Evolutionary conservation across 208 protist species (phyloP), one percentile per base, ranked within the genome.

Genomic region (Crithidia brevicula): DNA sequence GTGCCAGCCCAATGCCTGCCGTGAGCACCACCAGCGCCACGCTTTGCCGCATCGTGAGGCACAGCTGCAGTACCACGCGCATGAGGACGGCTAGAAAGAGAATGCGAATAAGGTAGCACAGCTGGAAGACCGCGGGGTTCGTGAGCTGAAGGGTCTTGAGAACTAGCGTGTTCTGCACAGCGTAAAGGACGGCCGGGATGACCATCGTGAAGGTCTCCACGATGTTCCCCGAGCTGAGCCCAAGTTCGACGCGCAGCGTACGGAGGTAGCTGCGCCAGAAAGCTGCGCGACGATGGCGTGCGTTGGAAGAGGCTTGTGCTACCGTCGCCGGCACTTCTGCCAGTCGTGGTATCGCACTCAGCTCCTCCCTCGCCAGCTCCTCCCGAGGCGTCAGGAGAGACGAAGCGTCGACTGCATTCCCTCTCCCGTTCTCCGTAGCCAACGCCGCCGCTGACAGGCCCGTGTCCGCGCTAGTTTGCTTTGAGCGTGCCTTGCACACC

Each of bases 31-130:
- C 30, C 18, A 66, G 27, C 16, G 59, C 59, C 0, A 66, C 18
- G 10, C 59, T 52, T n/a, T 52, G 27, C 0, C 45, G 42, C 20
- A 7, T 15, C 30, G 28, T 53, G 4, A 66, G 27, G 11, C 22
- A 6, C 8, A 34, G 6, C 1, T 47, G 6, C 3, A 81, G 15
- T 4, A 61, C 52, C 6, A 62, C 20, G n/a, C 38, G 30, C 57
- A 74, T 77, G 15, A 88, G 52, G 1, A 85, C 0, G 7, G 75
- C 81, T 15, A 70, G 85, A 13, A 73, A 63, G 20, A 85, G 20
- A 62, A 87, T 79, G 43, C 81, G 81, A 15, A 68, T 58, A 34
- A 87, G 79, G 42, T 80, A 81, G 28, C 61, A 49, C 20, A 90
- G 67, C 47, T 85, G 74, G 68, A 86, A 86, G 7, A 77, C 51